A percentile compares a stretch with the other conserved stretches of the same genome.
These are phyloP conservation scores for Zymoseptoria pseudotritici DNA, from an alignment of 2,329 filamentous ascomycete genomes.

Conservation along the genomic window DNA sequence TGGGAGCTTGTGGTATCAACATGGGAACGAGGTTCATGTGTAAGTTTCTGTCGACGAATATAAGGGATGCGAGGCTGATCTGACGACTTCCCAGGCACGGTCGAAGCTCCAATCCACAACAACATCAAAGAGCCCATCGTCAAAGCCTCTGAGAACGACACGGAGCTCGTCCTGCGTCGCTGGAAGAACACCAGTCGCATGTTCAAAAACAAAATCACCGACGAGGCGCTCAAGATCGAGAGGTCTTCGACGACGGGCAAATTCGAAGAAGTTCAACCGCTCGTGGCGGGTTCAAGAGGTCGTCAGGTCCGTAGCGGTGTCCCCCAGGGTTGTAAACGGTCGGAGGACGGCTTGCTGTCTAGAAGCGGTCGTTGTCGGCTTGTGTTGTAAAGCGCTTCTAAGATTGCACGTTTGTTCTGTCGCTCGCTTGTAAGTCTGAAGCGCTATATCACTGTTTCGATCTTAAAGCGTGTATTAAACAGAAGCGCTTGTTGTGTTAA, in stretches of 20 bases:
- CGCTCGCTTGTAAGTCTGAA: too few relatives aligned
- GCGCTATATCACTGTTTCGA: too few relatives aligned
- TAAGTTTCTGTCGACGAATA: slow-evolving; percentile 49
- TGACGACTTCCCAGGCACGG: neutral
- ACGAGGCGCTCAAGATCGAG: slow-evolving; percentile 74
- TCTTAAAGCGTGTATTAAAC: too few relatives aligned
- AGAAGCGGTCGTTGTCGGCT: too few relatives aligned
- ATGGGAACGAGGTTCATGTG: slow-evolving; percentile 98
- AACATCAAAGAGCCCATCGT: slow-evolving; percentile 94
- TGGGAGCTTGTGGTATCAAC: slow-evolving; percentile 89
- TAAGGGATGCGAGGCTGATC: neutral
- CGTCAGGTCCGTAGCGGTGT: too few relatives aligned
- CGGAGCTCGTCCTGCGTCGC: slow-evolving; percentile 71
- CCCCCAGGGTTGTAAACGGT: too few relatives aligned
- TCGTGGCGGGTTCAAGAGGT: slow-evolving; percentile 81
- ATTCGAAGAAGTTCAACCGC: slow-evolving; percentile 78
- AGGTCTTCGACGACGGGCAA: slow-evolving; percentile 71
- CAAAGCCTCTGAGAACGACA: slow-evolving; percentile 77
- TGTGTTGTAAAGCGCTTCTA: too few relatives aligned
- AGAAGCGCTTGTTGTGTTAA: too few relatives aligned
- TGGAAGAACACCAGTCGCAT: slow-evolving; percentile 89
- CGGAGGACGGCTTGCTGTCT: too few relatives aligned
- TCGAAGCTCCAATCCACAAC: slow-evolving; percentile 80
- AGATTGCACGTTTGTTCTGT: too few relatives aligned
- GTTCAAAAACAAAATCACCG: slow-evolving; percentile 80